These are phyloP conservation scores for Akanthomyces uredinophilus DNA, from an alignment of 2,329 filamentous ascomycete genomes.

Conservation along the genomic window DNA sequence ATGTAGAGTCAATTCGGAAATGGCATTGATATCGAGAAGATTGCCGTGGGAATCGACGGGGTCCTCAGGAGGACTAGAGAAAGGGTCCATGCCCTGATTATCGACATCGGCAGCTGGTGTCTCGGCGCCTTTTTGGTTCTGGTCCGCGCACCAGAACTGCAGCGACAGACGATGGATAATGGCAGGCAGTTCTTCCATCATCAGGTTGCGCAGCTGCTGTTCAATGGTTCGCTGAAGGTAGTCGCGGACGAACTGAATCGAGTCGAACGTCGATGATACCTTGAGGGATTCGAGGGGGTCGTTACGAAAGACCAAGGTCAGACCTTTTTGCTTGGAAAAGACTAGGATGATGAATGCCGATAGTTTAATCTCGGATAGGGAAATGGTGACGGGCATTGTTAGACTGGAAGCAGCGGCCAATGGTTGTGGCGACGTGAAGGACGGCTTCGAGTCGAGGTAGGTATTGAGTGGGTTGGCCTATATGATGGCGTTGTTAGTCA, in stretches of 20 bases:
- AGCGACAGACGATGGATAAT: slow-evolving; percentile 93
- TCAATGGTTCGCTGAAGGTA: slow-evolving; percentile 97
- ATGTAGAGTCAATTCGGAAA: slow-evolving; percentile 74
- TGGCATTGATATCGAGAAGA: slow-evolving; percentile 66
- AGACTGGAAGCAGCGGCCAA: slow-evolving; percentile 85
- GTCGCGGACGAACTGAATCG: slow-evolving; percentile 95
- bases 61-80: slow-evolving; percentile 74
- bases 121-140: slow-evolving; percentile 47
- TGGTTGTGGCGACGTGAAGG: slow-evolving; percentile 88
- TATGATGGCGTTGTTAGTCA: slow-evolving; percentile 16
- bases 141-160: slow-evolving; percentile 84
- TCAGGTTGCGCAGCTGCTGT: slow-evolving; percentile 81
- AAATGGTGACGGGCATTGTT: slow-evolving; percentile 97
- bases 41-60: slow-evolving; percentile 78
- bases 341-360: slow-evolving; percentile 97
- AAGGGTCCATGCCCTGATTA: slow-evolving; percentile 68
- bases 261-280: slow-evolving; percentile 98
- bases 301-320: slow-evolving; percentile 96
- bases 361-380: slow-evolving; percentile 88
- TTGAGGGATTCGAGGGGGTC: slow-evolving; percentile 96
- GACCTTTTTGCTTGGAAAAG: slow-evolving; percentile 93
- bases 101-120: slow-evolving; percentile 44
- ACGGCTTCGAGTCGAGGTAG: slow-evolving; percentile 84
- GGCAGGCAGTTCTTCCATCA: slow-evolving; percentile 96
- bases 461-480: slow-evolving; percentile 94